Evolutionary conservation across 345 rosid genomes (phyloP).

Genomic region (Melaleuca alternifolia): DNA sequence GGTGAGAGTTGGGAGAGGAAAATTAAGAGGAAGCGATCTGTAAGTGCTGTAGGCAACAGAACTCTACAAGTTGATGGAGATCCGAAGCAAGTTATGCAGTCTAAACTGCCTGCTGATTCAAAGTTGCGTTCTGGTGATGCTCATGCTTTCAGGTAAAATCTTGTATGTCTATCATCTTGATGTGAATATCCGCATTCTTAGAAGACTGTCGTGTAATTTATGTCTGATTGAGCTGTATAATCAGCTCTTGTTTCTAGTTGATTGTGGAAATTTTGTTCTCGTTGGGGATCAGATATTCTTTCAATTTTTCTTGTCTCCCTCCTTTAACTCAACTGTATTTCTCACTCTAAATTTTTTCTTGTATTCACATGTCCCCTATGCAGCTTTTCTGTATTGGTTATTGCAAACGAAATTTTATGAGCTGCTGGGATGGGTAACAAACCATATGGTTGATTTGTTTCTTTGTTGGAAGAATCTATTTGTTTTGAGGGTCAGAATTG

Average conservation of each 20-base stretch:
- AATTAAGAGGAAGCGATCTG: conserved; percentile 87
- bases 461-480: neutral
- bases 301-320: neutral
- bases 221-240: neutral
- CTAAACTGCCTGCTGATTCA: conserved; percentile 48
- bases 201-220: neutral
- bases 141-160: conserved; percentile 57
- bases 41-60: conserved; percentile 65
- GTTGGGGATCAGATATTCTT: neutral
- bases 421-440: neutral
- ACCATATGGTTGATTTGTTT: neutral
- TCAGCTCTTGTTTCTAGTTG: neutral
- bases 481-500: neutral
- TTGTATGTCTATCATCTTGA: neutral
- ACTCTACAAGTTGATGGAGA: conserved; percentile 51
- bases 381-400: neutral
- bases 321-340: neutral
- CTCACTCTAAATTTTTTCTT: neutral
- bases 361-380: neutral
- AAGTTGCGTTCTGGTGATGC: conserved; percentile 65
- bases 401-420: neutral
- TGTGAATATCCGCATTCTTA: neutral
- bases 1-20: conserved; percentile 95
- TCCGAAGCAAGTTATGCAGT: conserved; percentile 42
- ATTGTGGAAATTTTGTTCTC: neutral